phyloP scores from a whole-genome alignment of 139 green algal genomes.

The Eudorina sp. region DNA sequence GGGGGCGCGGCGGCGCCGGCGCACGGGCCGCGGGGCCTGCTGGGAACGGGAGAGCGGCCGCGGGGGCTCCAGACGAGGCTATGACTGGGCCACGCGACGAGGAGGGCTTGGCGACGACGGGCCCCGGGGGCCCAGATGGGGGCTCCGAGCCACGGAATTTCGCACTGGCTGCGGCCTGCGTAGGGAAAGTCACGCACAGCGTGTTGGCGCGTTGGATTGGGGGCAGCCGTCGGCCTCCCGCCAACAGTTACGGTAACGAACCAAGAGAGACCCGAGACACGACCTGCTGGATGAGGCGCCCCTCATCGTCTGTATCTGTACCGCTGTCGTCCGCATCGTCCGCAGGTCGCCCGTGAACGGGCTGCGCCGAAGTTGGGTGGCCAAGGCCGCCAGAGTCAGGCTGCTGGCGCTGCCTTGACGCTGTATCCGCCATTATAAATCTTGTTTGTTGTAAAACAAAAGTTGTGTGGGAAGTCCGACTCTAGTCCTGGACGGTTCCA shows the following conservation, averaged over 20 bases:
- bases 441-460: too few relatives aligned
- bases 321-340: conserved; percentile 41
- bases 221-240: not conserved
- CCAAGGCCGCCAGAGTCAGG: not conserved
- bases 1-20: not conserved
- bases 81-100: not conserved
- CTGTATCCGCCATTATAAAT: conserved; percentile 5
- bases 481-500: too few relatives aligned
- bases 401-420: not conserved
- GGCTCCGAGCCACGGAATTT: not conserved
- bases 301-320: conserved; percentile 73
- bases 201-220: too few relatives aligned
- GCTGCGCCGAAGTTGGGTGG: not conserved
- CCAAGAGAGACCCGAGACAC: not conserved
- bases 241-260: not conserved
- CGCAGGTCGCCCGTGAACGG: not conserved
- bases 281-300: conserved; percentile 60
- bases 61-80: not conserved
- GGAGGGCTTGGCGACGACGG: too few relatives aligned
- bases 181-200: not conserved
- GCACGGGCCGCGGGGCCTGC: not conserved
- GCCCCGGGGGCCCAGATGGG: too few relatives aligned
- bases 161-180: conserved; percentile 11
- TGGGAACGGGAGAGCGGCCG: not conserved
- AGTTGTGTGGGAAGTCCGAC: too few relatives aligned